Base-by-base conservation (phyloP, 495 filamentous ascomycete species). In the Aspergillus panamensis region DNA sequence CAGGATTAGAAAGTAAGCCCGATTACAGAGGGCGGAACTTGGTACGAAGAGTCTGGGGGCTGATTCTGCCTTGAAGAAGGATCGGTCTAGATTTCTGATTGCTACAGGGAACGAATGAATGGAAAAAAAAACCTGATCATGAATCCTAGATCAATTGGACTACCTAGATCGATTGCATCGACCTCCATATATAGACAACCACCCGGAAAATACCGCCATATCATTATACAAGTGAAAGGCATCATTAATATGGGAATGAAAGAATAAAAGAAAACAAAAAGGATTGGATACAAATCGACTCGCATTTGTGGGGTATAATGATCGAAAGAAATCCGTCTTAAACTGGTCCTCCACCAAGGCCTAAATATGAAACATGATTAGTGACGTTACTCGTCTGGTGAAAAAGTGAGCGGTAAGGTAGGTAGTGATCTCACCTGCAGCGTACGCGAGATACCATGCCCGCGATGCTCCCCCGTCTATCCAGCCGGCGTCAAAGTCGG, bases 371-470 rank as follows among this genome's bases (percentile, higher is more conserved):
- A 16, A 14, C 16, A 43, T 54, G 6, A 45, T 16, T 20, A 40
- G n/a, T 8, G 3, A 21, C 19, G 29, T 29, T n/a, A 6, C 2
- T 9, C 9, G 21, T 45, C 35, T 39, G 6, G 10, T 13, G 6
- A n/a, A 0, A 21, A 16, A 12, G 21, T 8, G 8, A 17, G 40
- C 10, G 20, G 20, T n/a, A n/a, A n/a, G n/a, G n/a, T n/a, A n/a
- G n/a, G n/a, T 16, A 45, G 13, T 9, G 52, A 47, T 75, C 78
- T 67, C 54, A 76, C 81, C 84, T 47, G 91, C 93, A 58, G 86
- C 78, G 73, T 84, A 90, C 14, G 88, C 88, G 68, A 97, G 68
- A 80, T 93, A 96, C 92, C 92, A 97, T 39, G 90, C 92, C 66
- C 85, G 77, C 63, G 86, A 88, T 6, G 90, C 91, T 9, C 94